Evolutionary conservation across 257 asterid species (phyloP).

Genomic region (Nicotiana sylvestris): DNA sequence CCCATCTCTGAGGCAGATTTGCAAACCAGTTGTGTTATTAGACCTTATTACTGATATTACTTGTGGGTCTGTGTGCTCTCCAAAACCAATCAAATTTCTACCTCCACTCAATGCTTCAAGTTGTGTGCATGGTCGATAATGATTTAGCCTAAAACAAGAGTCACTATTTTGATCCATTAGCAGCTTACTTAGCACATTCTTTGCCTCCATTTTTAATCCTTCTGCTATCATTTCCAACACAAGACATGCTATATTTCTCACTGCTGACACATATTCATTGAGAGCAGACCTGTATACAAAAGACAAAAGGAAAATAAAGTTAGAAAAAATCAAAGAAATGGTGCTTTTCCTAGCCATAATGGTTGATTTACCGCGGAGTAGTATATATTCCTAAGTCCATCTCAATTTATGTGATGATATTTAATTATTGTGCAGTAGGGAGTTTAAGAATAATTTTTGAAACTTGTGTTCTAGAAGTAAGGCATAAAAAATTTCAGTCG

Average conservation of each 20-base stretch:
- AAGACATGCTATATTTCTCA: constrained; percentile 14
- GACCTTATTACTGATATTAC: constrained; percentile 19
- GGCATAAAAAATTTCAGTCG: too few relatives aligned
- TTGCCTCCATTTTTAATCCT: constrained; percentile 16
- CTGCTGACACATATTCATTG: constrained; percentile 16
- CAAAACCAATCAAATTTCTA: constrained; percentile 22
- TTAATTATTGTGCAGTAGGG: too few relatives aligned
- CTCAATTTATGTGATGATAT: too few relatives aligned
- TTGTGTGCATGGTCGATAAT: constrained; percentile 23
- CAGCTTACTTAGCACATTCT: constrained; percentile 21
- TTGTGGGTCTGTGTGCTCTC: constrained; percentile 30
- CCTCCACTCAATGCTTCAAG: constrained; percentile 15
- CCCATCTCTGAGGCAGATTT: constrained; percentile 19
- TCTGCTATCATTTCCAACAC: constrained; percentile 26
- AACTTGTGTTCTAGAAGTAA: too few relatives aligned
- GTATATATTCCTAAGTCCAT: too few relatives aligned
- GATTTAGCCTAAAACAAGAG: constrained; percentile 21
- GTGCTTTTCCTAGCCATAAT: not conserved
- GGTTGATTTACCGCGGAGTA: not conserved
- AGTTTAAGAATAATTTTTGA: too few relatives aligned
- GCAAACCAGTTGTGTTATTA: constrained; percentile 22
- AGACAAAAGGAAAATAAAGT: not conserved
- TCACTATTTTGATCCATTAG: constrained; percentile 20
- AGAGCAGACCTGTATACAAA: not conserved
- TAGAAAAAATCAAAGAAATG: not conserved